Evolutionary conservation across 2,329 filamentous ascomycete genomes (phyloP).

Genomic region (Cladosporium sp.): DNA sequence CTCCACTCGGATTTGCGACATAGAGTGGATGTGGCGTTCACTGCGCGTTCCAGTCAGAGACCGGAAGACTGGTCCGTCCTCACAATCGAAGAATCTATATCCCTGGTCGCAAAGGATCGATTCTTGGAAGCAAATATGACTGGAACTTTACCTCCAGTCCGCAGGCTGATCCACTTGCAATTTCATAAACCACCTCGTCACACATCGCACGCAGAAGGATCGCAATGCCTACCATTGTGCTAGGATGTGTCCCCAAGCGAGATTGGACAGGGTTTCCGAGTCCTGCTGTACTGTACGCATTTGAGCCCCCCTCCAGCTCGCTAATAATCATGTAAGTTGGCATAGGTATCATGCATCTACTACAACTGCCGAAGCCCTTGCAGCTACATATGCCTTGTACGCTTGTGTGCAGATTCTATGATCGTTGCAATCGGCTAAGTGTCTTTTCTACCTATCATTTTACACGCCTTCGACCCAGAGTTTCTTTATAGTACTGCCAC

Average conservation of each 20-base stretch:
- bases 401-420: not conserved
- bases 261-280: not conserved
- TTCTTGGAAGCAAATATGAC: slow-evolving; percentile 31
- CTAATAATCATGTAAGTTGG: not conserved
- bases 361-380: not conserved
- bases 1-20: too few species aligned
- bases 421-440: not conserved
- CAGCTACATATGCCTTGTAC: not conserved
- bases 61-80: slow-evolving; percentile 24
- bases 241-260: not conserved
- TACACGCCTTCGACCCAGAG: not conserved
- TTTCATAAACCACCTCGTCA: too few species aligned
- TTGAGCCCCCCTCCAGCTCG: not conserved
- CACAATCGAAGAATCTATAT: slow-evolving; percentile 29
- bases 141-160: slow-evolving; percentile 49
- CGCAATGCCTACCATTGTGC: not conserved
- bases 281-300: not conserved
- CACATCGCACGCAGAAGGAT: not conserved
- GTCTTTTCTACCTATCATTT: not conserved
- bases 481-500: not conserved
- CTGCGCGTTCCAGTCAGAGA: slow-evolving; percentile 27
- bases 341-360: not conserved
- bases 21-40: slow-evolving; percentile 26
- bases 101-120: slow-evolving; percentile 27
- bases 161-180: too few species aligned